Percentiles rank a stretch among this genome's conserved stretches.
These are phyloP conservation scores for Pythium aristosporum DNA, from an alignment of 352 stramenopile genomes.

Conservation along the genomic window DNA sequence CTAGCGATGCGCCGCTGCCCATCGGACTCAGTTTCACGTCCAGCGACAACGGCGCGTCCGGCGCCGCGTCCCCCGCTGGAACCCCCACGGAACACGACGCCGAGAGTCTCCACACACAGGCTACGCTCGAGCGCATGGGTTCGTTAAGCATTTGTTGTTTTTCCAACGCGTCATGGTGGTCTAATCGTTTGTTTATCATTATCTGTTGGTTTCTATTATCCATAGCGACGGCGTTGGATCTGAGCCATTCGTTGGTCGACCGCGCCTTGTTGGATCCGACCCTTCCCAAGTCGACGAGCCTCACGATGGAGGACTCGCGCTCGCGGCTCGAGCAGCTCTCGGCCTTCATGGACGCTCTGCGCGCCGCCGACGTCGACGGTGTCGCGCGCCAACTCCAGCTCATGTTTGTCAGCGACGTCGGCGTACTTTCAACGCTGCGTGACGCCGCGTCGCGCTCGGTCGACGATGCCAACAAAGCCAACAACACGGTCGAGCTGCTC, in stretches of 20 bases:
- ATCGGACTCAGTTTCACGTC: constrained; percentile 10
- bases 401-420: constrained; percentile 38
- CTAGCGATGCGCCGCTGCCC: constrained; percentile 28
- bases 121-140: constrained; percentile 46
- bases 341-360: constrained; percentile 23
- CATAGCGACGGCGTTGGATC: constrained; percentile 48
- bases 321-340: constrained; percentile 36
- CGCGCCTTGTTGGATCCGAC: constrained; percentile 47
- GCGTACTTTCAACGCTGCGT: constrained; percentile 45
- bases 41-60: background rate
- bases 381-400: constrained; percentile 38
- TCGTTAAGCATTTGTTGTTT: constrained; percentile 23
- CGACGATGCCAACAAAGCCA: constrained; percentile 18
- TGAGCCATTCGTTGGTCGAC: constrained; percentile 60
- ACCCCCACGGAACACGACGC: constrained; percentile 5
- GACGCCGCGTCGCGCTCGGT: constrained; percentile 38
- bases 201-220: background rate
- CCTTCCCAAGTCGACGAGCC: constrained; percentile 50
- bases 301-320: constrained; percentile 48
- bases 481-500: constrained; percentile 19
- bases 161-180: background rate
- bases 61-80: background rate
- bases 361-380: constrained; percentile 33
- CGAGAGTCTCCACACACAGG: constrained; percentile 22
- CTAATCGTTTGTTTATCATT: constrained; percentile 6